Evolutionary conservation across 305 asterid species (phyloP), one percentile per base, ranked within the genome.

Genomic region (Solanum aculeatissimum): DNA sequence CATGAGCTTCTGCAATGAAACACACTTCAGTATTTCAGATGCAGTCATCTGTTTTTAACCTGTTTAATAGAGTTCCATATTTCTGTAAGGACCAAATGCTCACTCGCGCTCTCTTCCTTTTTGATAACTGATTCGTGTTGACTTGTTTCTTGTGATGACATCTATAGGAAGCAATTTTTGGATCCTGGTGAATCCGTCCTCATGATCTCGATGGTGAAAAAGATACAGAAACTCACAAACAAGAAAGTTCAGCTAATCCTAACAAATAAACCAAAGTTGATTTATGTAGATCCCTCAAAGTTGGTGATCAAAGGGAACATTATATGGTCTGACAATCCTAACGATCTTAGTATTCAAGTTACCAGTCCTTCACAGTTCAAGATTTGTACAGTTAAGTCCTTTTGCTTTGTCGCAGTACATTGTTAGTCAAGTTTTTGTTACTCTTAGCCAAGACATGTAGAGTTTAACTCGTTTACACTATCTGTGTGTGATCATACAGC

Each of bases 181-280:
- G 99, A 97, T 91, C 95, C 98, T 7, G 99, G 99, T 55, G 99
- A 97, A 87, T 94, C 98, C 0, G 97, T 97, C 60, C 95, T 97
- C 25, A 94, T 97, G 99, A 97, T 97, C 91, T 94, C 99, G 43
- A 95, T 91, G 92, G 99, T 97, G 25, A 97, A 94, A 94, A 97
- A 97, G 85, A 84, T 95, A 84, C 98, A 92, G 93, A 97, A 95
- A 87, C 88, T 97, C 86, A 89, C 98, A 27, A 95, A 88, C 93
- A 97, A 97, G 95, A 97, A 97, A 87, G 99, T 95, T 86, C 99
- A 97, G 90, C 99, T 97, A 85, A 97, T 97, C 90, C 96, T 97
- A 43, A 97, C 99, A 54, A 93, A 95, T 90, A 97, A 95, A 83
- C 99, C 99, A 7, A 95, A 92, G 91, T 86, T 97, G 85, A 91